Evolutionary conservation across 1,139 yeast genomes (phyloP), one percentile per base, ranked within the genome.

Genomic region (Geotrichum europaeum): DNA sequence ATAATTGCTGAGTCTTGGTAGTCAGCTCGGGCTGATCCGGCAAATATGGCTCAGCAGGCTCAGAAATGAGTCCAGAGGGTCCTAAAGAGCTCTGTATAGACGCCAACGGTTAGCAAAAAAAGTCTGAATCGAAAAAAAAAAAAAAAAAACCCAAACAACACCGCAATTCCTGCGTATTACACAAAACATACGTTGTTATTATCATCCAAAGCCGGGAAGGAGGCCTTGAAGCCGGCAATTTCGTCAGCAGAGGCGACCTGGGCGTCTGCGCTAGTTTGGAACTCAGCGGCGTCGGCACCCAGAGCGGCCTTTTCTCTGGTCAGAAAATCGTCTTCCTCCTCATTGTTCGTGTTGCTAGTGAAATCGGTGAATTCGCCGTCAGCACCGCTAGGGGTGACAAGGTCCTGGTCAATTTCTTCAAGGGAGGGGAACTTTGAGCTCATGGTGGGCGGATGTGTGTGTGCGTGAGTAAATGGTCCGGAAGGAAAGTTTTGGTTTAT

Each of bases 351-450:
- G 50, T 66, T 67, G 57, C 73, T 76, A 62, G 73, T 78, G 61
- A 78, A 73, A 57, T 81, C 80, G 62, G 67, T 66, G 22, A 40
- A 40, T 53, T 65, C 64, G n/a, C 63, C 66, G 52, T 66, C 65
- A 53, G 64, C 68, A 40, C 58, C 61, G 13, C 57, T 60, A 49
- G 55, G 61, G 22, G 57, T 61, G 50, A 66, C 67, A 58, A 69
- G 63, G 53, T 73, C 76, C 53, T 68, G 65, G 65, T 75, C 77
- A 61, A 75, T 69, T 63, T 77, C 81, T 66, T 87, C 92, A 68
- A 91, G 81, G 63, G 89, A 89, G 54, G 97, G 97, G 75, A 87
- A 92, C 74, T 88, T 88, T 69, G 89, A 92, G 68, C 94, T 86
- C 96, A 89, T 89, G 63, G 62, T 74, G 43, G 32, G 32, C 32